Conservation (phyloP, 2,329 filamentous ascomycete genomes). For the Hypoxylon sp. region DNA sequence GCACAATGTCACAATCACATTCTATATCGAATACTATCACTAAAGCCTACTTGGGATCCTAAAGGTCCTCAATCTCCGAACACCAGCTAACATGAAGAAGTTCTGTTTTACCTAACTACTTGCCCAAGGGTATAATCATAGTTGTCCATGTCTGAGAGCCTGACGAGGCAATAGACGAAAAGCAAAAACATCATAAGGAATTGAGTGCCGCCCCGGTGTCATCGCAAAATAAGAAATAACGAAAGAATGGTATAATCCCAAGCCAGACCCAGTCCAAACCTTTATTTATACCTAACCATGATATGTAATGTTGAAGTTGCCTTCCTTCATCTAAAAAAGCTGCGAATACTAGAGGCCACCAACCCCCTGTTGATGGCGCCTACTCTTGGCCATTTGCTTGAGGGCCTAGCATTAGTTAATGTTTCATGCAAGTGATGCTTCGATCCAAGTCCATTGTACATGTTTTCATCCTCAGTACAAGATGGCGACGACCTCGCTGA, state of each 20-base stretch:
- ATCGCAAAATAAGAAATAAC: slow-evolving; percentile 33
- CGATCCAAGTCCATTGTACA: slow-evolving; percentile 42
- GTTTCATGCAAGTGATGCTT: slow-evolving; percentile 43
- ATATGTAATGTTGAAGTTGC: slow-evolving; percentile 40
- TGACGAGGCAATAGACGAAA: slow-evolving; percentile 28
- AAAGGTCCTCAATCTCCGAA: slow-evolving; percentile 1
- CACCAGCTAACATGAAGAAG: slow-evolving; percentile 16
- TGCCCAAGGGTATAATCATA: slow-evolving; percentile 43
- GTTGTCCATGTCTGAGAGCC: slow-evolving; percentile 30
- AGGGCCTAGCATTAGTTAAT: slow-evolving; percentile 50
- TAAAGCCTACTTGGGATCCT: background rate
- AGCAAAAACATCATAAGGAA: slow-evolving; percentile 29
- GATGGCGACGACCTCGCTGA: slow-evolving; percentile 47
- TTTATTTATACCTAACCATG: slow-evolving; percentile 41
- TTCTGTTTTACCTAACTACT: slow-evolving; percentile 39
- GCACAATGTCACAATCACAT: slow-evolving; percentile 12
- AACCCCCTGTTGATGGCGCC: slow-evolving; percentile 57
- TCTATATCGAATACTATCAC: background rate
- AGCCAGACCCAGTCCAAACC: slow-evolving; percentile 39
- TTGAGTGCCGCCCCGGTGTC: slow-evolving; percentile 32
- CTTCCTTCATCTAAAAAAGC: slow-evolving; percentile 60
- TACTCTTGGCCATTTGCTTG: slow-evolving; percentile 57
- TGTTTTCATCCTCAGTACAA: slow-evolving; percentile 51
- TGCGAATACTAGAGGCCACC: slow-evolving; percentile 60
- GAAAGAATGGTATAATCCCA: slow-evolving; percentile 46